phyloP scores from a whole-genome alignment of 1,139 yeast species.

The Meyerozyma carpophila region DNA sequence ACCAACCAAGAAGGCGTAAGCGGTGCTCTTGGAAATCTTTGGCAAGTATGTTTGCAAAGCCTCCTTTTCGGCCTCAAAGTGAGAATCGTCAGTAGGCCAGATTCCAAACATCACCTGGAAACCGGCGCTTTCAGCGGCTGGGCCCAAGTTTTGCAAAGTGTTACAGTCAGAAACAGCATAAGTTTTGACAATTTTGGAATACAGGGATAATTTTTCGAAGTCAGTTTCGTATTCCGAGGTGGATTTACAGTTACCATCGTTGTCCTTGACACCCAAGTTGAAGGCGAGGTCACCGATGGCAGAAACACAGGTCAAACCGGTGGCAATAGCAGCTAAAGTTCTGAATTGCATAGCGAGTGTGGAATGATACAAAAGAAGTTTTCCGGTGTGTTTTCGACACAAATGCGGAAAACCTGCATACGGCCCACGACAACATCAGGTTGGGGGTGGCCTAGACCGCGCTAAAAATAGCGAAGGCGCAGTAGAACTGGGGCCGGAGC shows the following conservation, averaged over 20 bases:
- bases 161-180: constrained; percentile 87
- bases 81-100: constrained; percentile 84
- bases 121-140: constrained; percentile 75
- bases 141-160: constrained; percentile 76
- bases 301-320: constrained; percentile 29
- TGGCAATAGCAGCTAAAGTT: constrained; percentile 33
- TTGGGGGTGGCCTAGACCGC: constrained; percentile 2
- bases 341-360: constrained; percentile 31
- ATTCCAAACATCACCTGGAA: constrained; percentile 75
- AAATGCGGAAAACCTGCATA: constrained; percentile 1
- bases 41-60: constrained; percentile 73
- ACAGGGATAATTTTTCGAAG: constrained; percentile 47
- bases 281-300: constrained; percentile 57
- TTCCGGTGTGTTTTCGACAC: constrained; percentile 1
- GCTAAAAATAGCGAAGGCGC: constrained; percentile 2
- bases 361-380: constrained; percentile 4
- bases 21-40: constrained; percentile 56
- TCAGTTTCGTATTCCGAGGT: constrained; percentile 63
- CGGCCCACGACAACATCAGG: background rate
- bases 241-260: constrained; percentile 66
- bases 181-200: constrained; percentile 65
- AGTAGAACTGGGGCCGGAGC: background rate
- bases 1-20: constrained; percentile 77
- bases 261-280: constrained; percentile 75
- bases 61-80: constrained; percentile 61